Base-by-base conservation (phyloP, 495 filamentous ascomycete genomes). In the Trichoderma reesei region DNA sequence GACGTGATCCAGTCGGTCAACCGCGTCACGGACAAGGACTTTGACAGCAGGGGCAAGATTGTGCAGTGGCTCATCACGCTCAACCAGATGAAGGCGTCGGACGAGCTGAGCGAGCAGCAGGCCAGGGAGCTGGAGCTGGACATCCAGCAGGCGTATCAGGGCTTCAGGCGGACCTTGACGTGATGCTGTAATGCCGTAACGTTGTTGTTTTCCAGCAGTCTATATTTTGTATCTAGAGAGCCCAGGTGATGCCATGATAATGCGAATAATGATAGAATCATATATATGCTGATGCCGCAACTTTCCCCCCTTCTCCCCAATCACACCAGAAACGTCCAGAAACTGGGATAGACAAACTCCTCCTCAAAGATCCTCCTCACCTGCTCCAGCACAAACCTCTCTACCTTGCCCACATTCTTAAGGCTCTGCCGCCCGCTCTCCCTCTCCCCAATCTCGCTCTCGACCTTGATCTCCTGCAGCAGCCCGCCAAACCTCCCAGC, bases 341-440 rank as follows among this genome's bases (percentile, higher is more conserved):
- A 98, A 73, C 92, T 96, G 44, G 94, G 94, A 77, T 92, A 98
- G 31, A 98, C 92, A 72, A 98, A 90, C 74, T 98, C 94, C 71
- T 97, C 94, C 75, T 98, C 94, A 70, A 98, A 98, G 65, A 98
- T 96, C 64, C 92, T 84, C 65, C 93, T 86, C 41, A 98, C 94
- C 73, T 98, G 95, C 72, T 96, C 93, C 31, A 98, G 82, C 59
- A 98, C 90, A 72, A 98, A 98, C 66, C 91, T 87, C 78, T 98
- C 94, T 42, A 98, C 94, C 78, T 98, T 98, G 18, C 95, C 92
- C 42, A 98, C 92, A 75, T 98, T 98, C 79, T 96, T 98, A 36
- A 98, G 76, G 39, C 92, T 91, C 75, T 96, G 92, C 75, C 92
- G 96, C 38, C 91, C 90, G 64, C 89, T 87, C 70, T 91, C 91